Percentiles rank a stretch among this genome's conserved stretches.
Evolutionary conservation across 768 basidiomycete species (phyloP).

Genomic region (Gautieria morchelliformis): DNA sequence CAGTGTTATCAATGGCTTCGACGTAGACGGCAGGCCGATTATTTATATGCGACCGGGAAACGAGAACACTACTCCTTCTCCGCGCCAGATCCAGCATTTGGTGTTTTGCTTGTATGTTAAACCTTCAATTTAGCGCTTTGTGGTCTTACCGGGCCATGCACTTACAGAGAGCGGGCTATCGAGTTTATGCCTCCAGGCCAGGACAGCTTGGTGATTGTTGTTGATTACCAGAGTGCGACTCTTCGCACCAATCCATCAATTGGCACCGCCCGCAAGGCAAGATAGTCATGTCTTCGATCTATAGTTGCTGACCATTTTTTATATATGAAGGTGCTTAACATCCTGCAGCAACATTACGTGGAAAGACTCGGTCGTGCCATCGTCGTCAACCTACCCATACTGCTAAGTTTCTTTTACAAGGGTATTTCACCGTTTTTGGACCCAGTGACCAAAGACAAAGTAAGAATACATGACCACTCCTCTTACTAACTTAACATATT

Average conservation of each 20-base stretch:
- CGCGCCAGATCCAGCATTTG: slow-evolving; percentile 74
- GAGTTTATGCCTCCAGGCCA: slow-evolving; percentile 82
- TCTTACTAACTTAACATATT: not conserved
- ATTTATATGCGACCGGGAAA: slow-evolving; percentile 83
- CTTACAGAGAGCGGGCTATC: slow-evolving; percentile 70
- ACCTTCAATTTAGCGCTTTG: slow-evolving; percentile 8
- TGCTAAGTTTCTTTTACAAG: slow-evolving; percentile 72
- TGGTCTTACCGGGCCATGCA: not conserved
- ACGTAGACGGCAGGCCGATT: slow-evolving; percentile 78
- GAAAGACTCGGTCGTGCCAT: slow-evolving; percentile 81
- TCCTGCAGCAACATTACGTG: slow-evolving; percentile 83
- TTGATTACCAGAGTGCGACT: slow-evolving; percentile 79
- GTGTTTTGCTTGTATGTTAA: slow-evolving; percentile 73
- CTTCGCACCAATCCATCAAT: slow-evolving; percentile 79
- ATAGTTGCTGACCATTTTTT: not conserved
- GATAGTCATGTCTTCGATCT: slow-evolving; percentile 2
- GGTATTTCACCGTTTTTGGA: slow-evolving; percentile 82
- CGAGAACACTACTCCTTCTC: slow-evolving; percentile 73
- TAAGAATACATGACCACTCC: slow-evolving; percentile 19
- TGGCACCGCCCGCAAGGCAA: slow-evolving; percentile 65
- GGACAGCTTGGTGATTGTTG: slow-evolving; percentile 73
- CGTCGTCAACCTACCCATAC: slow-evolving; percentile 69
- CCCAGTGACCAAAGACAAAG: slow-evolving; percentile 84
- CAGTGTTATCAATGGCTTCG: slow-evolving; percentile 78
- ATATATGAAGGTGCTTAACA: slow-evolving; percentile 49